A percentile compares a stretch with the other conserved stretches of the same genome.
Conservation (phyloP, 352 stramenopile genomes). For the Phytophthora sojae region DNA sequence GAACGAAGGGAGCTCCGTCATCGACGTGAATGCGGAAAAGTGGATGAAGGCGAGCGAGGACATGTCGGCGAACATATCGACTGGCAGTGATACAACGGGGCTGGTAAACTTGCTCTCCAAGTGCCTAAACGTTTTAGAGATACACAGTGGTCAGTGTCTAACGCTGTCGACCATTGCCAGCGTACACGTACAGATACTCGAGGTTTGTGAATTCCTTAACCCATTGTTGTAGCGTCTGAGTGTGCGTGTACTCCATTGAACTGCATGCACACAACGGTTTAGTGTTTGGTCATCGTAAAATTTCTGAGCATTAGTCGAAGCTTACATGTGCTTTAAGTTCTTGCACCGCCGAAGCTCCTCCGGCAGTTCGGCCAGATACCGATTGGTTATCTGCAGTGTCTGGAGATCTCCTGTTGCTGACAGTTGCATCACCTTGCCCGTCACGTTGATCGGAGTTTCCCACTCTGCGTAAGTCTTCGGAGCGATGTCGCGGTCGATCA, state of each 20-base stretch:
- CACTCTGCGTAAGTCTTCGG: constrained; percentile 14
- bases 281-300: neutral
- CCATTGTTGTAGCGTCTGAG: constrained; percentile 28
- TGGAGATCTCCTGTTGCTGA: constrained; percentile 17
- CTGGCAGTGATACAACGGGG: constrained; percentile 6
- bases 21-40: constrained; percentile 11
- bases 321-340: neutral
- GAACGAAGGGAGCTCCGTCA: constrained; percentile 21
- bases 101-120: constrained; percentile 1
- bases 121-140: neutral
- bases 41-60: constrained; percentile 35
- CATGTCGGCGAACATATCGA: constrained; percentile 24
- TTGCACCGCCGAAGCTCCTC: constrained; percentile 12
- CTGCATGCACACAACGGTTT: constrained; percentile 12
- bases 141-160: neutral
- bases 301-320: neutral
- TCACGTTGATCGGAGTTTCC: constrained; percentile 12
- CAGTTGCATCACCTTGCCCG: constrained; percentile 14
- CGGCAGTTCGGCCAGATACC: constrained; percentile 4
- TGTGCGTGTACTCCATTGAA: constrained; percentile 44
- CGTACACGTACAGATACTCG: constrained; percentile 33
- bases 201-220: constrained; percentile 32
- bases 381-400: constrained; percentile 19
- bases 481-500: constrained; percentile 25
- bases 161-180: neutral